phyloP scores from a whole-genome alignment of 2,329 filamentous ascomycete genomes.

The Ophiostoma sp. region DNA sequence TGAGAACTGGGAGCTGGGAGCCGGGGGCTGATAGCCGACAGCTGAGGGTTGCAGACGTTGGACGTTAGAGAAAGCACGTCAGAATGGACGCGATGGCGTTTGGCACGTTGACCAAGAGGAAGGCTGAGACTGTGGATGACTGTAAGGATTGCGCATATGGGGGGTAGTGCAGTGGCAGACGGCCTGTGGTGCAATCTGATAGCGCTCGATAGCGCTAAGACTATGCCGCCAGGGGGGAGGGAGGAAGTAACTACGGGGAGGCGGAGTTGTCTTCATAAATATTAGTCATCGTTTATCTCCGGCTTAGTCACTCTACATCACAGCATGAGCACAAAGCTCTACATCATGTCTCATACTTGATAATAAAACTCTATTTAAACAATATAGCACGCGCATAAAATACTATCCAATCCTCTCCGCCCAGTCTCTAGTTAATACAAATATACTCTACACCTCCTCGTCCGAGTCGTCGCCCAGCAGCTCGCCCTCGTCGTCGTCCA shows the following conservation, averaged over 20 bases:
- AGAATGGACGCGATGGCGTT: constrained; percentile 7
- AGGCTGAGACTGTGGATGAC: background rate
- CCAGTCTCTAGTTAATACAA: background rate
- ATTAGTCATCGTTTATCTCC: background rate
- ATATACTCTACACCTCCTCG: constrained; percentile 60
- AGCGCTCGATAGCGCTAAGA: background rate
- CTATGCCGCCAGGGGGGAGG: background rate
- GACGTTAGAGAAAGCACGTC: background rate
- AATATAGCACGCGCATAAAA: background rate
- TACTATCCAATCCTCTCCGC: constrained; percentile 1
- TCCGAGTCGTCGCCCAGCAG: constrained; percentile 89
- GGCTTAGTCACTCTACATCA: background rate
- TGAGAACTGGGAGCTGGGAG: background rate
- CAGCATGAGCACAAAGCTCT: background rate
- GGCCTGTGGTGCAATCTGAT: background rate
- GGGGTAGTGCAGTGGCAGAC: background rate
- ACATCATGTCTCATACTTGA: background rate
- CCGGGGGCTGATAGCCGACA: background rate
- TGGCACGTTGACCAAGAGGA: background rate
- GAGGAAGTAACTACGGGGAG: background rate
- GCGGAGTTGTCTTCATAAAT: background rate
- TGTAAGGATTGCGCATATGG: background rate
- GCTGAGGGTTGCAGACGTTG: background rate
- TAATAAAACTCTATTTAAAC: background rate
- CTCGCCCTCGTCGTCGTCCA: constrained; percentile 92